Percentiles rank a stretch among this genome's conserved stretches.
Conservation (phyloP, 371 early-diverging fungal genomes). For the Blyttiomyces sp. region DNA sequence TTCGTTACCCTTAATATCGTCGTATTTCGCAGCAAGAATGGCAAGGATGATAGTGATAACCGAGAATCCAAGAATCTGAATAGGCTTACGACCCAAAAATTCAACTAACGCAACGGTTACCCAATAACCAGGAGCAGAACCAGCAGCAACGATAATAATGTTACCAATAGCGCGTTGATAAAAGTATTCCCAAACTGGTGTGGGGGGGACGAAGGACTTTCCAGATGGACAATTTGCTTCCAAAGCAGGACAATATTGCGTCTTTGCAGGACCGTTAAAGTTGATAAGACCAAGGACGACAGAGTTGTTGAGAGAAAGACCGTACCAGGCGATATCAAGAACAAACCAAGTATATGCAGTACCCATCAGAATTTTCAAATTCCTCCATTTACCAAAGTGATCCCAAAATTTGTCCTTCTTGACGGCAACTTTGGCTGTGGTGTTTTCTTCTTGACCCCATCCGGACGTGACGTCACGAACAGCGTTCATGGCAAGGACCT, state of each 20-base stretch:
- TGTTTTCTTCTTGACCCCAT: not conserved
- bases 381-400: slow-evolving; percentile 76
- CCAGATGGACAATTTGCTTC: too few species aligned
- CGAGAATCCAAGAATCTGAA: slow-evolving; percentile 69
- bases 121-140: slow-evolving; percentile 61
- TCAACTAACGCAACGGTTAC: slow-evolving; percentile 75
- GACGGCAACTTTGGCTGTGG: not conserved
- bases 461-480: slow-evolving; percentile 4
- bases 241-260: slow-evolving; percentile 1
- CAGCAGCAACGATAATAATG: slow-evolving; percentile 19
- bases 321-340: slow-evolving; percentile 84
- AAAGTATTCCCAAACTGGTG: slow-evolving; percentile 8
- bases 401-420: slow-evolving; percentile 49
- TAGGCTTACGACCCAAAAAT: slow-evolving; percentile 69
- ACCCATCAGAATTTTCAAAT: slow-evolving; percentile 73
- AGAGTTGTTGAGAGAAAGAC: slow-evolving; percentile 76
- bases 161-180: slow-evolving; percentile 22
- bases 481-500: slow-evolving; percentile 8
- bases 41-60: slow-evolving; percentile 69
- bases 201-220: slow-evolving; percentile 49
- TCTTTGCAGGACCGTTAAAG: slow-evolving; percentile 24
- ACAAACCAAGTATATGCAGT: slow-evolving; percentile 75
- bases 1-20: slow-evolving; percentile 28
- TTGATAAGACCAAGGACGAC: slow-evolving; percentile 70
- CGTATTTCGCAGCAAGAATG: slow-evolving; percentile 48